These are phyloP conservation scores for Boletus bicolor DNA, from an alignment of 768 basidiomycete species.

Conservation along the genomic window DNA sequence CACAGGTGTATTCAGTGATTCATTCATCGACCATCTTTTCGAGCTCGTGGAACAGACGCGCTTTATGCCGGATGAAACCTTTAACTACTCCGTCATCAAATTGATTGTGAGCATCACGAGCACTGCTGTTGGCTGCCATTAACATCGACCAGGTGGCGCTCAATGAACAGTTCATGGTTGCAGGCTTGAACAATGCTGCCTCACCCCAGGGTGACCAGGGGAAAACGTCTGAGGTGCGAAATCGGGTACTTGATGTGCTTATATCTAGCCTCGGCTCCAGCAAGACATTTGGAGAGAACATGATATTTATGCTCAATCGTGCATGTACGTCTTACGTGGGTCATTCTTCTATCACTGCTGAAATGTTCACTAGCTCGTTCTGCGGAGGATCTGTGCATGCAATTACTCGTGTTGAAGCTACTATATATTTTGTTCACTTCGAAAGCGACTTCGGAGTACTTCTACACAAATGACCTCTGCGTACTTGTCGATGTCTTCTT, in stretches of 20 bases:
- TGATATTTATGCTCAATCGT: slow-evolving; percentile 98
- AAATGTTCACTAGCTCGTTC: slow-evolving; percentile 60
- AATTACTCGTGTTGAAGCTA: slow-evolving; percentile 89
- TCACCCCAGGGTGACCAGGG: slow-evolving; percentile 23
- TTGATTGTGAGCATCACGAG: slow-evolving; percentile 61
- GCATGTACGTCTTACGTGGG: slow-evolving; percentile 58
- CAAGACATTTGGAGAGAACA: slow-evolving; percentile 96
- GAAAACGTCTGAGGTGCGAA: slow-evolving; percentile 47
- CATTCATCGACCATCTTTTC: slow-evolving; percentile 86
- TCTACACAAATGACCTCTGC: slow-evolving; percentile 95
- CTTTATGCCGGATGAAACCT: slow-evolving; percentile 81
- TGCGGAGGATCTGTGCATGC: slow-evolving; percentile 91
- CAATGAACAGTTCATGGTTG: slow-evolving; percentile 99
- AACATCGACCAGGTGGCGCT: slow-evolving; percentile 66
- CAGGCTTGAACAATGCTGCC: slow-evolving; percentile 45
- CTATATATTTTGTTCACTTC: slow-evolving; percentile 95
- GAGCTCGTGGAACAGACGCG: slow-evolving; percentile 92
- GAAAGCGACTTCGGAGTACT: slow-evolving; percentile 89
- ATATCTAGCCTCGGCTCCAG: slow-evolving; percentile 81
- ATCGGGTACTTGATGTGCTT: slow-evolving; percentile 79
- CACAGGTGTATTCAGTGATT: slow-evolving; percentile 73
- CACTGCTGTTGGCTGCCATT: slow-evolving; percentile 1
- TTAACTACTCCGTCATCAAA: slow-evolving; percentile 96
- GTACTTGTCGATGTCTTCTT: slow-evolving; percentile 97
- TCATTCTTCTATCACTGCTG: slow-evolving; percentile 1